Evolutionary conservation across 306 rosid genomes (phyloP), one percentile per base, ranked within the genome.

Genomic region (Medicago truncatula): DNA sequence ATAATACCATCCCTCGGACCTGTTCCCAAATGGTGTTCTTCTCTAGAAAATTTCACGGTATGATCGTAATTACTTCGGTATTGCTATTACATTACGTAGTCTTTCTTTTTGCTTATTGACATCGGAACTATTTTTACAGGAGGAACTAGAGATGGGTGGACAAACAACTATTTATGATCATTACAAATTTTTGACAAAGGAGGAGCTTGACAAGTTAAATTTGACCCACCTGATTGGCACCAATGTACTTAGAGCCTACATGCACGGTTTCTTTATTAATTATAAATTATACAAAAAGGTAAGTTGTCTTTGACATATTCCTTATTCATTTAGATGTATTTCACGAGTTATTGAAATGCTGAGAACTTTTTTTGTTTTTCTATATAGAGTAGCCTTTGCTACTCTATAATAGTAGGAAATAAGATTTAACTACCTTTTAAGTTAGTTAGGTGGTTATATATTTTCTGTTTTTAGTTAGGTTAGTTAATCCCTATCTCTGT

Each of bases 21-120:
- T 79, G 98, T 97, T 78, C 98, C 97, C 9, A 95, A 90, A 84
- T 95, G 98, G 98, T 90, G 98, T 75, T 83, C 96, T 78, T 83
- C 85, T 61, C 86, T 95, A 41, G 96, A 95, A 82, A 89, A 90
- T 78, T 84, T 91, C 69, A 92, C 97, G n/a, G 98, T 90, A 70
- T 77, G 92, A 81, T 76, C 71, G 56, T 64, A 21, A 28, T 70
- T 70, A 78, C 41, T 78, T 73, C 15, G 50, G 79, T 63, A 49
- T 70, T 73, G 31, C 75, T 58, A 31, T 70, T 73, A 44, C 77
- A 69, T 73, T 50, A 49, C 5, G 40, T 49, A 8, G 5, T 79
- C 36, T 70, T 1, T 50, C 39, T 71, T 77, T 77, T 69, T 77
- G n/a, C n/a, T 46, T 70, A 58, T 65, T 74, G 74, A 82, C 65